A percentile compares a stretch with the other conserved stretches of the same genome.
Evolutionary conservation across 805 yeast genomes (phyloP).

Genomic region (Yarrowia sp.): DNA sequence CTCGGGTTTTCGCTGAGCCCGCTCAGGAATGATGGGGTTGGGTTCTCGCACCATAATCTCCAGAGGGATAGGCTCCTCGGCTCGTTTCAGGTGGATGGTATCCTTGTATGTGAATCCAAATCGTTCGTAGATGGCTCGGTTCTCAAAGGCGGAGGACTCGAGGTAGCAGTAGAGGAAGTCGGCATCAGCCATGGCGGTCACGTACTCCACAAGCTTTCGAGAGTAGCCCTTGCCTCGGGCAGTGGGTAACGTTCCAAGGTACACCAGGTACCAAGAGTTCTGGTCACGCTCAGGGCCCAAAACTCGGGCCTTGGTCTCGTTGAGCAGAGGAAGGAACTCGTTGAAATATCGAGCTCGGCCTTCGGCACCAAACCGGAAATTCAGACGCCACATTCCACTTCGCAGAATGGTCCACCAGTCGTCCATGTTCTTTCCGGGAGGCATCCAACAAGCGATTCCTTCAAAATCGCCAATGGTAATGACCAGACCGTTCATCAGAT

Average conservation of each 20-base stretch:
- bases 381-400: slow-evolving; percentile 40
- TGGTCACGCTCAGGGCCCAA: slow-evolving; percentile 41
- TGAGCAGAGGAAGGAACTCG: slow-evolving; percentile 49
- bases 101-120: slow-evolving; percentile 44
- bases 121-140: slow-evolving; percentile 51
- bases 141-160: slow-evolving; percentile 55
- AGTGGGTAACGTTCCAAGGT: slow-evolving; percentile 54
- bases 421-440: slow-evolving; percentile 33
- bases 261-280: slow-evolving; percentile 55
- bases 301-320: slow-evolving; percentile 43
- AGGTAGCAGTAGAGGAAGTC: slow-evolving; percentile 45
- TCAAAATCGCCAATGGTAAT: slow-evolving; percentile 50
- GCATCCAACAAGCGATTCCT: slow-evolving; percentile 42
- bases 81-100: slow-evolving; percentile 26
- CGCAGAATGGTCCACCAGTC: slow-evolving; percentile 32
- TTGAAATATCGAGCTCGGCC: slow-evolving; percentile 50
- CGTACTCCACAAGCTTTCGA: slow-evolving; percentile 49
- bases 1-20: slow-evolving; percentile 14
- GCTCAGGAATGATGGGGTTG: slow-evolving; percentile 22
- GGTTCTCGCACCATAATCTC: slow-evolving; percentile 35
- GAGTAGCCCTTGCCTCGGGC: slow-evolving; percentile 62
- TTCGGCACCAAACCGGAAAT: slow-evolving; percentile 40
- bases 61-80: slow-evolving; percentile 27
- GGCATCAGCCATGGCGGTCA: slow-evolving; percentile 44
- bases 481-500: slow-evolving; percentile 49